phyloP scores from a whole-genome alignment of 1,284 basidiomycete species.

The Vanrija sp. region DNA sequence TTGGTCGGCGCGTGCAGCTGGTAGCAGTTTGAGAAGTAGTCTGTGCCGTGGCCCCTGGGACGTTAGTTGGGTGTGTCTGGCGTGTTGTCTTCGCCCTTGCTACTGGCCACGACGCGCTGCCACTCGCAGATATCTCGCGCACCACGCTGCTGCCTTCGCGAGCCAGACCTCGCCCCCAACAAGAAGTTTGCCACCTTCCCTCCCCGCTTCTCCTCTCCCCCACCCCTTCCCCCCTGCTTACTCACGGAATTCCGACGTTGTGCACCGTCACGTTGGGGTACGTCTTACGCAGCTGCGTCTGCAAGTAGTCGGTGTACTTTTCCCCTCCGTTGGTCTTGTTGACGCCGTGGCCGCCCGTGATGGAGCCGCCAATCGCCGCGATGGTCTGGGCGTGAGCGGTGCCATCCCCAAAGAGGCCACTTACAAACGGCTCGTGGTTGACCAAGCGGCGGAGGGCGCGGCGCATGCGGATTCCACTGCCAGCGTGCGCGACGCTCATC shows the following conservation, averaged over 20 bases:
- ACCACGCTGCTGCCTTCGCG: too few species aligned
- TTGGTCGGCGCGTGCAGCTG: background rate
- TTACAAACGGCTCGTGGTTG: background rate
- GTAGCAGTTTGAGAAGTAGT: slow-evolving; percentile 10
- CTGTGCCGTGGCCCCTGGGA: background rate
- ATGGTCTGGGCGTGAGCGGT: background rate
- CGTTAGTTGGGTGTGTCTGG: background rate
- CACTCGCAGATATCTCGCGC: too few species aligned
- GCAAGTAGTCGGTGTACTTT: background rate
- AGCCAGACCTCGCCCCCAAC: too few species aligned
- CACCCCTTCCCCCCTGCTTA: too few species aligned
- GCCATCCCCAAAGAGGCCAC: background rate
- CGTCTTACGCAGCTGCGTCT: background rate
- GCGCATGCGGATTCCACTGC: slow-evolving; percentile 2
- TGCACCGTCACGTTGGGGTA: background rate
- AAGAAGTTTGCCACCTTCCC: too few species aligned
- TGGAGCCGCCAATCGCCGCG: slow-evolving; percentile 4
- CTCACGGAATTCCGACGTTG: slow-evolving; percentile 2
- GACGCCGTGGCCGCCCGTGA: slow-evolving; percentile 1
- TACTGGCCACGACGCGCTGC: too few species aligned
- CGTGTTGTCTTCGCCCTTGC: too few species aligned
- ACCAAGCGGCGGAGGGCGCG: background rate
- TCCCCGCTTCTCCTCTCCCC: too few species aligned
- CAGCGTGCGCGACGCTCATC: slow-evolving; percentile 7
- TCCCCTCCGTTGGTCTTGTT: background rate